These are phyloP conservation scores for Yamadazyma kitorensis DNA, from an alignment of 805 yeast species.

Conservation along the genomic window DNA sequence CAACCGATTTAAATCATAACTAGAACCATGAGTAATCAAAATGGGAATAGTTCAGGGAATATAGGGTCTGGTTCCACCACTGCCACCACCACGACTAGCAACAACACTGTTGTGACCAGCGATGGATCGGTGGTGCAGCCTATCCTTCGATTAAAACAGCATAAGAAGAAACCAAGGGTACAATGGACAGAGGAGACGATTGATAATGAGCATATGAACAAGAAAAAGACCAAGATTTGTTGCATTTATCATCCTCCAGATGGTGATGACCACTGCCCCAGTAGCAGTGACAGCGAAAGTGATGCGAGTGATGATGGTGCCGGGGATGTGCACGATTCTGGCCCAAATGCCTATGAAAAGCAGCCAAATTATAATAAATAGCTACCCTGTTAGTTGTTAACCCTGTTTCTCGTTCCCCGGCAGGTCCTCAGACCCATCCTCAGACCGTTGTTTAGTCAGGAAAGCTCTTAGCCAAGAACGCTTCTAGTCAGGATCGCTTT, in stretches of 20 bases:
- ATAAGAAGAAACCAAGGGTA: constrained; percentile 47
- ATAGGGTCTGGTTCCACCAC: not conserved
- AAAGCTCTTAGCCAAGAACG: too few relatives aligned
- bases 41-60: not conserved
- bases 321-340: constrained; percentile 5
- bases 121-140: constrained; percentile 8
- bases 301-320: constrained; percentile 18
- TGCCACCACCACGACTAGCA: not conserved
- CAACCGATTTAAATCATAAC: too few relatives aligned
- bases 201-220: constrained; percentile 86
- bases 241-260: constrained; percentile 79
- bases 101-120: too few relatives aligned
- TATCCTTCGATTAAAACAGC: constrained; percentile 7
- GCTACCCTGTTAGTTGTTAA: too few relatives aligned
- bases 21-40: too few relatives aligned
- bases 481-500: too few relatives aligned
- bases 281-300: constrained; percentile 34
- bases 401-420: too few relatives aligned
- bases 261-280: constrained; percentile 39
- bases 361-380: constrained; percentile 61
- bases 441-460: too few relatives aligned
- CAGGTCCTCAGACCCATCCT: too few relatives aligned
- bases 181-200: constrained; percentile 83
- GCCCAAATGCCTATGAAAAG: constrained; percentile 83
- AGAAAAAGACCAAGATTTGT: constrained; percentile 88